Evolutionary conservation across 2,329 filamentous ascomycete genomes (phyloP).

Genomic region (Aspergillus tanneri): DNA sequence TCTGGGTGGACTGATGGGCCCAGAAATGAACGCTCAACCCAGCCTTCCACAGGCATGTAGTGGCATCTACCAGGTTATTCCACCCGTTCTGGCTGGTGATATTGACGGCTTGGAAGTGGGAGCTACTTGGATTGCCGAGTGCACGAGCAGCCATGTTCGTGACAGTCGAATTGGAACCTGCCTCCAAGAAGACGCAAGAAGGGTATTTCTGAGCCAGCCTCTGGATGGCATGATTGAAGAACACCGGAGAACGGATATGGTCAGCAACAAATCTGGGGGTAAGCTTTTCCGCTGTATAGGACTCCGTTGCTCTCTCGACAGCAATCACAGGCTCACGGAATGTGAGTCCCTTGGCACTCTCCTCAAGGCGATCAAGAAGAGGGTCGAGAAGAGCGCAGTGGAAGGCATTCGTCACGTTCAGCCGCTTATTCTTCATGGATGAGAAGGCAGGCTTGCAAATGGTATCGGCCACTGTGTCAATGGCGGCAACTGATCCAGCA

Average conservation of each 20-base stretch:
- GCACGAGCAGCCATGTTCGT: conserved; percentile 31
- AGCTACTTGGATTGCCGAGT: conserved; percentile 12
- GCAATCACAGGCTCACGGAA: conserved; percentile 38
- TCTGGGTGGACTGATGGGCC: conserved; percentile 37
- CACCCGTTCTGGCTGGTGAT: conserved; percentile 10
- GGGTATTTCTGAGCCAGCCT: conserved; percentile 36
- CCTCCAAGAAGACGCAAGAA: conserved; percentile 42
- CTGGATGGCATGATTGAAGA: conserved; percentile 46
- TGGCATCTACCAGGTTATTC: conserved; percentile 26
- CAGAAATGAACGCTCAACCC: conserved; percentile 42
- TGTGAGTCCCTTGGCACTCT: conserved; percentile 26
- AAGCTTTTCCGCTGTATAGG: neutral
- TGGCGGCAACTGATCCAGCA: conserved; percentile 36
- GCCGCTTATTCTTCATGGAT: conserved; percentile 34
- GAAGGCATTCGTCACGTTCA: conserved; percentile 51
- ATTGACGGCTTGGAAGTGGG: conserved; percentile 18
- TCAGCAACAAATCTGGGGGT: conserved; percentile 20
- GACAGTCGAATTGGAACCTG: conserved; percentile 40
- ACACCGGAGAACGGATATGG: conserved; percentile 49
- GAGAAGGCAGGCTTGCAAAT: conserved; percentile 7
- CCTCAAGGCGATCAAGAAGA: conserved; percentile 28
- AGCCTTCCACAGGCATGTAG: conserved; percentile 41
- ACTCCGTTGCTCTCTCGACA: conserved; percentile 17
- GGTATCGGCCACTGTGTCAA: conserved; percentile 28
- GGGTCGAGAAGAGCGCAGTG: conserved; percentile 47